Percentiles rank a stretch among this genome's conserved stretches.
These are phyloP conservation scores for Penicillium bovifimosum DNA, from an alignment of 495 filamentous ascomycete genomes.

Conservation along the genomic window DNA sequence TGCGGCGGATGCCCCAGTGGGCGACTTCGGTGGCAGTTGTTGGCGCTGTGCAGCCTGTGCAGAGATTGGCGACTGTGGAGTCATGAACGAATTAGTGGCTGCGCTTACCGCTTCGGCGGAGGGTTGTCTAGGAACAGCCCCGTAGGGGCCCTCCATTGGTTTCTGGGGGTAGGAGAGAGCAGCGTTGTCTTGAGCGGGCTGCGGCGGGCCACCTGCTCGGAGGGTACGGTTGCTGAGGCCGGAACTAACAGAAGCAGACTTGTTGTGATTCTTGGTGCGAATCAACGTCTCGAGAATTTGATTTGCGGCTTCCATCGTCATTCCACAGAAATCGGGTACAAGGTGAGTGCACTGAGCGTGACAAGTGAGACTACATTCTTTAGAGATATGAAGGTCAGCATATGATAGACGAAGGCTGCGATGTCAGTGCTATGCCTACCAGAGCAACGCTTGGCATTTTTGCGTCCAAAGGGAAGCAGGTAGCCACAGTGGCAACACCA, in stretches of 20 bases:
- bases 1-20: constrained; percentile 25
- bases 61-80: constrained; percentile 40
- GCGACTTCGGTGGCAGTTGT: constrained; percentile 33
- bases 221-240: constrained; percentile 62
- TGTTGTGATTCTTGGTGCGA: constrained; percentile 42
- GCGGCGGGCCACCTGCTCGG: constrained; percentile 48
- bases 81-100: constrained; percentile 40
- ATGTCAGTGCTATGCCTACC: constrained; percentile 46
- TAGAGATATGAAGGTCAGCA: constrained; percentile 20
- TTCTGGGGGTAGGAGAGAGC: constrained; percentile 39
- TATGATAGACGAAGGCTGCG: neutral
- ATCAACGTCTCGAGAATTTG: constrained; percentile 63
- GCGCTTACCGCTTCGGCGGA: constrained; percentile 44
- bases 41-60: constrained; percentile 27
- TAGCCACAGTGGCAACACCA: constrained; percentile 99
- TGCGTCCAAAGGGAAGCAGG: constrained; percentile 92
- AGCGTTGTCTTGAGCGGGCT: constrained; percentile 45
- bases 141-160: constrained; percentile 47
- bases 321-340: constrained; percentile 98
- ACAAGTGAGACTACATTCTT: constrained; percentile 88
- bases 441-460: constrained; percentile 85
- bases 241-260: constrained; percentile 43
- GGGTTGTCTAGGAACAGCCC: constrained; percentile 39
- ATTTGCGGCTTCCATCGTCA: constrained; percentile 97
- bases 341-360: constrained; percentile 90